These are phyloP conservation scores for Aspergillus ustus DNA, from an alignment of 2,329 filamentous ascomycete genomes.

Conservation along the genomic window DNA sequence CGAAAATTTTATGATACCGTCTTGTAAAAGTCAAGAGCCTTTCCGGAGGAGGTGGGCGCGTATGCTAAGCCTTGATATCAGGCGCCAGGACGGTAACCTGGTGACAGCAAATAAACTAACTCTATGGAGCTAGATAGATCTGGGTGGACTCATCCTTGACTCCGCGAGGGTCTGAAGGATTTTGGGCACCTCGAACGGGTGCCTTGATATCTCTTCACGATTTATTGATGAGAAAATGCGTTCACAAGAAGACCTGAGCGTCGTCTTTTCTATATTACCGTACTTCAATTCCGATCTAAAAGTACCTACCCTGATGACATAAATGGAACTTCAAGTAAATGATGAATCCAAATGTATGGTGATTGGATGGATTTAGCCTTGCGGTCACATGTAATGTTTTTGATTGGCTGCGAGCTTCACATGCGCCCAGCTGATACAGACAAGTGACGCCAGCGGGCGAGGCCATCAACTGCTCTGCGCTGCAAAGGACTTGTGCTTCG, in stretches of 20 bases:
- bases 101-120: slow-evolving; percentile 7
- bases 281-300: slow-evolving; percentile 2
- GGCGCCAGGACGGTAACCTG: slow-evolving; percentile 1
- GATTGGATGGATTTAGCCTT: slow-evolving; percentile 14
- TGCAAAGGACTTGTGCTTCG: slow-evolving; percentile 9
- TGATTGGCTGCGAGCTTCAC: slow-evolving; percentile 25
- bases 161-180: neutral
- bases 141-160: neutral
- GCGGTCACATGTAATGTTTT: slow-evolving; percentile 23
- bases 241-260: neutral
- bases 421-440: slow-evolving; percentile 30
- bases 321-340: slow-evolving; percentile 8
- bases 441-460: slow-evolving; percentile 31
- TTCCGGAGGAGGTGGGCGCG: neutral
- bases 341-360: neutral
- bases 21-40: neutral
- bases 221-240: neutral
- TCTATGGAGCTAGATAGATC: slow-evolving; percentile 9
- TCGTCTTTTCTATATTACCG: neutral
- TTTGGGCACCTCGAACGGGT: neutral
- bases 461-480: neutral
- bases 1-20: neutral
- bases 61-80: neutral
- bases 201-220: neutral
- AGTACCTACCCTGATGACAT: slow-evolving; percentile 15